Evolutionary conservation across 805 yeast genomes (phyloP).

Genomic region (Starmerella geochares): DNA sequence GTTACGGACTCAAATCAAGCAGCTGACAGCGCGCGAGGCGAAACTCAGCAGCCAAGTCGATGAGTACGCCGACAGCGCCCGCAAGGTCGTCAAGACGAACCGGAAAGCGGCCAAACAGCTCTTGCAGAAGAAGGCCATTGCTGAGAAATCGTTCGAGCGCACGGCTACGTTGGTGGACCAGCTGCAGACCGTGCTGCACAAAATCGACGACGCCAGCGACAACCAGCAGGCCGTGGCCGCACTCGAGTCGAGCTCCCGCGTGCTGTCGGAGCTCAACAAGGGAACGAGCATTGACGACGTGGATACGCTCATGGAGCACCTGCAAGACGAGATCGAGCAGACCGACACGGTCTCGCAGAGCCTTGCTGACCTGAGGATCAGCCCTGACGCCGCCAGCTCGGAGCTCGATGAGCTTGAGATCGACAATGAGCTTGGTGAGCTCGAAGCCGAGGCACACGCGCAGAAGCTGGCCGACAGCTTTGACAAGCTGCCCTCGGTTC

Average conservation of each 20-base stretch:
- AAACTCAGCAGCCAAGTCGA: conserved; percentile 20
- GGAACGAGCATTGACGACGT: conserved; percentile 35
- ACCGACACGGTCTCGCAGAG: conserved; percentile 36
- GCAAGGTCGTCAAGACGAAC: conserved; percentile 15
- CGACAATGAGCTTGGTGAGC: conserved; percentile 35
- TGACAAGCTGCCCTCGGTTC: conserved; percentile 10
- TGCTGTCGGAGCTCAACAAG: conserved; percentile 34
- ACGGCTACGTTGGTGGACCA: conserved; percentile 30
- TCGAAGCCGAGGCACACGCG: conserved; percentile 28
- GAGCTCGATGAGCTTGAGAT: conserved; percentile 31
- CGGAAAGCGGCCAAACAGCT: conserved; percentile 15
- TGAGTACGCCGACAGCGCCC: conserved; percentile 25
- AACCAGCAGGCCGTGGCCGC: conserved; percentile 35
- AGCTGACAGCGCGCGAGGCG: conserved; percentile 23
- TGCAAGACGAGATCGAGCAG: conserved; percentile 34
- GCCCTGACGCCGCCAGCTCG: conserved; percentile 18
- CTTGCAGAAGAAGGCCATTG: conserved; percentile 25
- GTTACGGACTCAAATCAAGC: conserved; percentile 17
- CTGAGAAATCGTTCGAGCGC: conserved; percentile 20
- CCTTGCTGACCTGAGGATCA: conserved; percentile 28
- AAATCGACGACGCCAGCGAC: conserved; percentile 38
- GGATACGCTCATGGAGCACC: conserved; percentile 36
- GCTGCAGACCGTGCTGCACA: conserved; percentile 33
- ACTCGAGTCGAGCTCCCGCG: conserved; percentile 32
- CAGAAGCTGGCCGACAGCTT: conserved; percentile 5